Evolutionary conservation across 2,329 filamentous ascomycete species (phyloP).

Genomic region (Calycina marina): DNA sequence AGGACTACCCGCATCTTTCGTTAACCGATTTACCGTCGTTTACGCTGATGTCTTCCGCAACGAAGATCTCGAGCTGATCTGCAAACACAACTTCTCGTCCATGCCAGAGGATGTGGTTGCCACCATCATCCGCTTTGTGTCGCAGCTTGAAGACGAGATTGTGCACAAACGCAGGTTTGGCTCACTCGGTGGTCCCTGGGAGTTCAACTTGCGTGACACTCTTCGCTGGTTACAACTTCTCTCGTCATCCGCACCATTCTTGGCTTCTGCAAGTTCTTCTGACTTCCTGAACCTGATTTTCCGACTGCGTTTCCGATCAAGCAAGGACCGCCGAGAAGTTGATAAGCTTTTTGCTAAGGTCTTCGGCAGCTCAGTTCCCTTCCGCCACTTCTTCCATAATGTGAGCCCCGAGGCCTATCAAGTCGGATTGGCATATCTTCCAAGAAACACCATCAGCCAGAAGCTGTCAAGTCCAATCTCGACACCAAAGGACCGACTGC

Average conservation of each 20-base stretch:
- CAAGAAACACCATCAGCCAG: constrained; percentile 41
- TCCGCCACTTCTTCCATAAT: constrained; percentile 57
- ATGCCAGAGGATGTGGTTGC: constrained; percentile 44
- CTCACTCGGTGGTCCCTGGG: constrained; percentile 67
- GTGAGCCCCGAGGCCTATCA: constrained; percentile 53
- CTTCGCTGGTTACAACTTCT: constrained; percentile 73
- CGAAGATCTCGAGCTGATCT: constrained; percentile 72
- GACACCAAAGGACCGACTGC: constrained; percentile 40
- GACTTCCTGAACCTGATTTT: constrained; percentile 77
- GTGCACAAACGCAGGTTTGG: constrained; percentile 43
- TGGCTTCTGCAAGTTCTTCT: constrained; percentile 42
- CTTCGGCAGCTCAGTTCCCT: constrained; percentile 32
- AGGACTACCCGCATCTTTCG: constrained; percentile 86
- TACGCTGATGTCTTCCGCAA: constrained; percentile 83
- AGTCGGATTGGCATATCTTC: constrained; percentile 61
- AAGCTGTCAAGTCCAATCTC: constrained; percentile 36
- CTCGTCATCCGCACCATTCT: constrained; percentile 41
- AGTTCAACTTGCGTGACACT: constrained; percentile 86
- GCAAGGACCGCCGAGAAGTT: constrained; percentile 51
- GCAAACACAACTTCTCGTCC: constrained; percentile 57
- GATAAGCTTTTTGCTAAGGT: constrained; percentile 49
- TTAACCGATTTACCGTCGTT: constrained; percentile 95
- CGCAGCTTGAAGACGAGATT: constrained; percentile 59
- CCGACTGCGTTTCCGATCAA: constrained; percentile 69
- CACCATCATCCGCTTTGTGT: constrained; percentile 67